Conservation (phyloP, 768 basidiomycete species). For the Tremella mesenterica region DNA sequence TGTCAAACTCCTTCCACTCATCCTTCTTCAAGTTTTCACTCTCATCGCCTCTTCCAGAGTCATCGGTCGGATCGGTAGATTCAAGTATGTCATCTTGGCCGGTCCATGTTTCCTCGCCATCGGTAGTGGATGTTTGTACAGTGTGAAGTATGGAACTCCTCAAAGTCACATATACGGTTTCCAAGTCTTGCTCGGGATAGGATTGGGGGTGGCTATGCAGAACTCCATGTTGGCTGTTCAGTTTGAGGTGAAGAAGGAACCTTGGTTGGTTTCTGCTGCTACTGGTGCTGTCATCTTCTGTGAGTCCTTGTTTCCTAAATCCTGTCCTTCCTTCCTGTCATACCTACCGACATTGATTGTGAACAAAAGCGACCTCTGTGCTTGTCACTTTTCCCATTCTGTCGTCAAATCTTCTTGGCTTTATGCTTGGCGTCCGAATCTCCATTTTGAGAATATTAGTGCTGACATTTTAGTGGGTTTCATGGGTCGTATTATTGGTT, state of each 20-base stretch:
- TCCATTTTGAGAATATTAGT: no score
- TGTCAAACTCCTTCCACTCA: slow-evolving; percentile 43
- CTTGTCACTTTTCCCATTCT: not conserved
- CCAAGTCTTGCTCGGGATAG: slow-evolving; percentile 46
- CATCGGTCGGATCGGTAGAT: slow-evolving; percentile 41
- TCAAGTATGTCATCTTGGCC: slow-evolving; percentile 45
- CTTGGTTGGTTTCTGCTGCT: slow-evolving; percentile 43
- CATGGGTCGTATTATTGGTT: slow-evolving; percentile 39
- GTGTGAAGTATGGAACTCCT: slow-evolving; percentile 32
- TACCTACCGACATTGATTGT: not conserved
- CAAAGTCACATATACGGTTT: slow-evolving; percentile 41
- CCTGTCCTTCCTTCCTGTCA: not conserved
- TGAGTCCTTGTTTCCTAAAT: slow-evolving; percentile 32
- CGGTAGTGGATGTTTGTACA: slow-evolving; percentile 46
- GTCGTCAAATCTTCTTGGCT: no score
- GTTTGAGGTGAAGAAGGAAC: slow-evolving; percentile 41
- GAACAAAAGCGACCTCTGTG: no score
- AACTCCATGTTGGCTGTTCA: slow-evolving; percentile 47
- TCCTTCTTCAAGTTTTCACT: slow-evolving; percentile 37
- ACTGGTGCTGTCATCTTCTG: slow-evolving; percentile 44
- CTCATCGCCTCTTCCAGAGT: slow-evolving; percentile 38
- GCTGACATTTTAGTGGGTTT: slow-evolving; percentile 24
- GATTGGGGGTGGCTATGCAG: slow-evolving; percentile 45
- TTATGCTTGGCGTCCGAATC: no score
- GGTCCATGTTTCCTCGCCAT: slow-evolving; percentile 43